phyloP scores from a whole-genome alignment of 441 rosid genomes.

The Hypseocharis bilobata region DNA sequence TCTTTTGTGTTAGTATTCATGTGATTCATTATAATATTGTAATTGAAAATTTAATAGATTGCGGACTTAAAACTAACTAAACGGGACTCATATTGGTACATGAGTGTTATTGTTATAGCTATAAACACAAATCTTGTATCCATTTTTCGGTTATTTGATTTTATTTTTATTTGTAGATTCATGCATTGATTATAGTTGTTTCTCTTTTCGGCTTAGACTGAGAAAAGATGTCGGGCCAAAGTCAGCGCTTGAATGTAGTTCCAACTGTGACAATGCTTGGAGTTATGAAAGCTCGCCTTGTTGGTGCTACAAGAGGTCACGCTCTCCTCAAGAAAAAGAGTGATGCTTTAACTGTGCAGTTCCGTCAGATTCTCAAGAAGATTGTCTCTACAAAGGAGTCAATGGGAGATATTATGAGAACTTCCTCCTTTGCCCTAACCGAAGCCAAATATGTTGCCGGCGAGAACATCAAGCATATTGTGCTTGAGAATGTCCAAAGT shows the following conservation, averaged over 20 bases:
- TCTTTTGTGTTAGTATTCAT: not conserved
- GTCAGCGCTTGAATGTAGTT: conserved; percentile 23
- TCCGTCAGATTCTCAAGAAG: conserved; percentile 20
- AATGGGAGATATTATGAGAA: conserved; percentile 22
- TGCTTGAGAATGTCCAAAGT: conserved; percentile 21
- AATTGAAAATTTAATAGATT: not conserved
- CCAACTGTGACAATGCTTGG: conserved; percentile 24
- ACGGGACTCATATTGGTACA: no score
- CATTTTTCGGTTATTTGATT: no score
- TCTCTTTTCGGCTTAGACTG: not conserved
- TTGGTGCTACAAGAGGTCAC: conserved; percentile 25
- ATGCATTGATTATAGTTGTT: no score
- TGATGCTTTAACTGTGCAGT: conserved; percentile 23
- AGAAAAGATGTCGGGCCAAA: conserved; percentile 23
- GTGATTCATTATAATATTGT: no score
- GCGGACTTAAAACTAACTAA: no score
- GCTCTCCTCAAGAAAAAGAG: conserved; percentile 26
- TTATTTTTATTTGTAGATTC: not conserved
- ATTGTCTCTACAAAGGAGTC: conserved; percentile 23
- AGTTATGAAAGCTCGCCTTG: conserved; percentile 22
- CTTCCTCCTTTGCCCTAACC: conserved; percentile 22
- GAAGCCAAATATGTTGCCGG: conserved; percentile 25
- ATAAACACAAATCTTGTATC: not conserved
- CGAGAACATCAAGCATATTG: conserved; percentile 19
- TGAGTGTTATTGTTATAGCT: no score